Conservation (phyloP, 2,329 filamentous ascomycete genomes). For the Talaromyces marneffei region DNA sequence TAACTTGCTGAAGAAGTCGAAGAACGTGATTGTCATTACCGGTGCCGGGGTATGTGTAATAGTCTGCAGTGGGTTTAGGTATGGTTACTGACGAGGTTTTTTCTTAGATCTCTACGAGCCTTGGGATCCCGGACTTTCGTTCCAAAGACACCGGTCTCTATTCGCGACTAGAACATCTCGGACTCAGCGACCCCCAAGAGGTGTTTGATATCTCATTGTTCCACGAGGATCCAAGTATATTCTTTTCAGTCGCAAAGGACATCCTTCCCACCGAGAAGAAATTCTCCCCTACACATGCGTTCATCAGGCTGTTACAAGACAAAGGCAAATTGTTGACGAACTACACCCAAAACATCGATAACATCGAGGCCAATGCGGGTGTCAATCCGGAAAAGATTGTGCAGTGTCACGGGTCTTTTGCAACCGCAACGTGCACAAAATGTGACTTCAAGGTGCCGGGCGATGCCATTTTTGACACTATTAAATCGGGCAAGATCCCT, state of each 20-base stretch:
- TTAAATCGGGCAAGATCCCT: slow-evolving; percentile 69
- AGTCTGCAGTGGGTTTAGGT: too few species aligned
- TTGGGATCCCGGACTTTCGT: slow-evolving; percentile 95
- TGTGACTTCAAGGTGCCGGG: slow-evolving; percentile 71
- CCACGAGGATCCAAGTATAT: slow-evolving; percentile 76
- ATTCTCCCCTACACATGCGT: slow-evolving; percentile 88
- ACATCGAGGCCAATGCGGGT: slow-evolving; percentile 81
- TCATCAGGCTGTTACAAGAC: slow-evolving; percentile 82
- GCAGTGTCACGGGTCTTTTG: slow-evolving; percentile 95
- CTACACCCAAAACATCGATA: slow-evolving; percentile 99
- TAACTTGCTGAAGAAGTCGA: slow-evolving; percentile 62
- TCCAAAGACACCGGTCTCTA: slow-evolving; percentile 91
- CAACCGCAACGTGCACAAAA: slow-evolving; percentile 80
- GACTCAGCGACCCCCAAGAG: slow-evolving; percentile 78
- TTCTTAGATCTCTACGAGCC: slow-evolving; percentile 79
- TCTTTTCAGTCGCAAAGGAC: slow-evolving; percentile 86
- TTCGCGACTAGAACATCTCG: slow-evolving; percentile 72
- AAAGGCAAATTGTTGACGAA: slow-evolving; percentile 88
- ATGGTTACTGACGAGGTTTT: neutral
- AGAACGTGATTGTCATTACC: slow-evolving; percentile 88
- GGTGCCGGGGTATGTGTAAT: slow-evolving; percentile 63
- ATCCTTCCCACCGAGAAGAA: slow-evolving; percentile 75
- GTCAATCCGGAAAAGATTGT: slow-evolving; percentile 76
- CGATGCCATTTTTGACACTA: slow-evolving; percentile 70
- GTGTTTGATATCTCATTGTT: slow-evolving; percentile 91